A percentile compares a stretch with the other conserved stretches of the same genome.
phyloP scores from a whole-genome alignment of 1,284 basidiomycete species.

The Microbotryomycetes sp. region DNA sequence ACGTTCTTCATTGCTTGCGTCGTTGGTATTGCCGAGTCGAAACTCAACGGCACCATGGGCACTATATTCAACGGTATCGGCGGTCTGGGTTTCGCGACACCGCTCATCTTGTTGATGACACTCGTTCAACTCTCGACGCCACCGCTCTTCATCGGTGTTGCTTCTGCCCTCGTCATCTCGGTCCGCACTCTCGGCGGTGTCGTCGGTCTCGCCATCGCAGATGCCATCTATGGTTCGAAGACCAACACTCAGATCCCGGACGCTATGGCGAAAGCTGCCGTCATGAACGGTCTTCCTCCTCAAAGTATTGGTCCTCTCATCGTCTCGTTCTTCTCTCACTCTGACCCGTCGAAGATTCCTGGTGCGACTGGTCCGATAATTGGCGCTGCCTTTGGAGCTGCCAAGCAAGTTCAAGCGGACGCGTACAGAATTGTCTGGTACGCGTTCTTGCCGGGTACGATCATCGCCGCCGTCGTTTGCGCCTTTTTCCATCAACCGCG shows the following conservation, averaged over 20 bases:
- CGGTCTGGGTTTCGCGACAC: slow-evolving; percentile 20
- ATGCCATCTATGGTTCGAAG: slow-evolving; percentile 8
- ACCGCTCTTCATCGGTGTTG: slow-evolving; percentile 19
- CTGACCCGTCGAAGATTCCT: slow-evolving; percentile 3
- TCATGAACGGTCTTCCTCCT: slow-evolving; percentile 4
- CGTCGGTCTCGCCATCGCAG: slow-evolving; percentile 10
- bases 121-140: slow-evolving; percentile 18
- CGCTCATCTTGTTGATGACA: slow-evolving; percentile 16
- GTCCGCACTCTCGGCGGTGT: slow-evolving; percentile 13
- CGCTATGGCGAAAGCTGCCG: not conserved
- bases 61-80: slow-evolving; percentile 10
- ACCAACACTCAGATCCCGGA: slow-evolving; percentile 7
- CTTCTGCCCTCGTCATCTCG: slow-evolving; percentile 6
- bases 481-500: slow-evolving; percentile 10
- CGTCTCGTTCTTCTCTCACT: not conserved
- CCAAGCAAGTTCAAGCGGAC: slow-evolving; percentile 5
- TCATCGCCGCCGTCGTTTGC: slow-evolving; percentile 14
- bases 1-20: slow-evolving; percentile 2
- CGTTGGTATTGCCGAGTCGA: not conserved
- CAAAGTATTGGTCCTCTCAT: slow-evolving; percentile 1
- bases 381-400: slow-evolving; percentile 2
- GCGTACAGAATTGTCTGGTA: slow-evolving; percentile 18
- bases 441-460: slow-evolving; percentile 10
- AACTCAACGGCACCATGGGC: slow-evolving; percentile 3
- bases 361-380: slow-evolving; percentile 5